Percentiles rank a stretch among this genome's conserved stretches.
These are phyloP conservation scores for Starmerella apicola DNA, from an alignment of 805 yeast genomes.

Conservation along the genomic window DNA sequence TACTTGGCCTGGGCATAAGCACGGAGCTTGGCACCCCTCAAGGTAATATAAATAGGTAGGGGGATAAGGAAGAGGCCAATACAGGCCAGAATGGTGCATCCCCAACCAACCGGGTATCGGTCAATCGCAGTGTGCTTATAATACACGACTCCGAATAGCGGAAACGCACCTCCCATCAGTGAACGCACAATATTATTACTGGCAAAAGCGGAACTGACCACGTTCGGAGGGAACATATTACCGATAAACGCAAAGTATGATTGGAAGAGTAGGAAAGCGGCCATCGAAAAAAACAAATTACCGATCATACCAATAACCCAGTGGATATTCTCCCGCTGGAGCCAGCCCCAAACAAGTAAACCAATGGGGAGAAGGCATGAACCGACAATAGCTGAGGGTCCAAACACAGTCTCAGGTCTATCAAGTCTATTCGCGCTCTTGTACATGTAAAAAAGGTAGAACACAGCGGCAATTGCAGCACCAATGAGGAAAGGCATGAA, in stretches of 20 bases:
- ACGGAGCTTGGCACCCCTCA: slow-evolving; percentile 12
- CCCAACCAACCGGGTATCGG: slow-evolving; percentile 51
- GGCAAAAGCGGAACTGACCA: slow-evolving; percentile 46
- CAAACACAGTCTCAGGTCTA: slow-evolving; percentile 16
- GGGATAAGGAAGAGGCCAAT: slow-evolving; percentile 38
- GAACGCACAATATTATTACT: slow-evolving; percentile 36
- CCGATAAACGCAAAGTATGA: slow-evolving; percentile 39
- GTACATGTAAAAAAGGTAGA: slow-evolving; percentile 8
- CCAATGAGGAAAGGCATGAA: slow-evolving; percentile 40
- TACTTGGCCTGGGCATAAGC: slow-evolving; percentile 12
- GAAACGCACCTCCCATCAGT: slow-evolving; percentile 33
- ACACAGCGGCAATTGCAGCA: slow-evolving; percentile 29
- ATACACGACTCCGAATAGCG: slow-evolving; percentile 50
- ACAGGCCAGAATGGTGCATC: slow-evolving; percentile 38
- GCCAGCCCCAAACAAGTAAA: slow-evolving; percentile 41
- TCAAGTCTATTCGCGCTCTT: not conserved
- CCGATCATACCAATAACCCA: slow-evolving; percentile 37
- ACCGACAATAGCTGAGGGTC: slow-evolving; percentile 30
- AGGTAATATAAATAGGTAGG: slow-evolving; percentile 27
- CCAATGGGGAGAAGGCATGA: slow-evolving; percentile 37
- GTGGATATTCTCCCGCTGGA: slow-evolving; percentile 34
- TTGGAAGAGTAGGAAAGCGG: slow-evolving; percentile 40
- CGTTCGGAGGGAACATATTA: slow-evolving; percentile 35
- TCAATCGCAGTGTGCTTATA: slow-evolving; percentile 31
- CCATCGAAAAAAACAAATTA: slow-evolving; percentile 31